phyloP scores from a whole-genome alignment of 176 grass and related monocot species.

The Poa pratensis region DNA sequence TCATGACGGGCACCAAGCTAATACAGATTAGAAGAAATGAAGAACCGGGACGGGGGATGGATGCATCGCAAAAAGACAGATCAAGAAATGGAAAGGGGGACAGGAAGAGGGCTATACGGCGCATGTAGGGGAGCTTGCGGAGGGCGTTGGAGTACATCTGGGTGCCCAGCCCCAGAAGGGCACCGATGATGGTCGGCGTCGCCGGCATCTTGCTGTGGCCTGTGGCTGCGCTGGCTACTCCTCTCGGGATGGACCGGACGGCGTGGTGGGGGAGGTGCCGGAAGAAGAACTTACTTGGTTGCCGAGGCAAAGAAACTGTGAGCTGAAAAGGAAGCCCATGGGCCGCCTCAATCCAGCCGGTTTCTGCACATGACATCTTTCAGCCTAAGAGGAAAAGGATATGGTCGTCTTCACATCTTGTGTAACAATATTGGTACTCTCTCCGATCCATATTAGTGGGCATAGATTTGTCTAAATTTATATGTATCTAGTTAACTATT shows the following conservation, averaged over 20 bases:
- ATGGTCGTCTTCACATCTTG: too few species aligned
- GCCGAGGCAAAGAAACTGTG: neutral
- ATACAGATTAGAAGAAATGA: constrained; percentile 21
- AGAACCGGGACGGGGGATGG: neutral
- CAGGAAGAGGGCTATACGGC: constrained; percentile 46
- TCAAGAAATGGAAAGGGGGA: constrained; percentile 19
- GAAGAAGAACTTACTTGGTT: neutral
- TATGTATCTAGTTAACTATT: too few species aligned
- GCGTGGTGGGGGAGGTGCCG: neutral
- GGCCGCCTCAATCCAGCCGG: neutral
- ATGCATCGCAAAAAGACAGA: constrained; percentile 19
- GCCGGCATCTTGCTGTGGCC: constrained; percentile 56
- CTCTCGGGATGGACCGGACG: constrained; percentile 30
- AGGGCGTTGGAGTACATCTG: constrained; percentile 99
- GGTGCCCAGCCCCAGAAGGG: constrained; percentile 78
- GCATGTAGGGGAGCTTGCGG: constrained; percentile 96
- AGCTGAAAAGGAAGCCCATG: neutral
- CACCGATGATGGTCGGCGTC: constrained; percentile 85
- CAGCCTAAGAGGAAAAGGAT: too few species aligned
- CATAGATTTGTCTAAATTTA: too few species aligned
- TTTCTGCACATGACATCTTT: too few species aligned
- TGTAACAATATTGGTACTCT: too few species aligned
- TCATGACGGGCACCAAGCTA: neutral
- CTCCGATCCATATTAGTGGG: too few species aligned
- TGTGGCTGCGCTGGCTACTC: constrained; percentile 35